Conservation (phyloP, 225 moss, liverwort and hornwort genomes). For the Sphagnum contortum region DNA sequence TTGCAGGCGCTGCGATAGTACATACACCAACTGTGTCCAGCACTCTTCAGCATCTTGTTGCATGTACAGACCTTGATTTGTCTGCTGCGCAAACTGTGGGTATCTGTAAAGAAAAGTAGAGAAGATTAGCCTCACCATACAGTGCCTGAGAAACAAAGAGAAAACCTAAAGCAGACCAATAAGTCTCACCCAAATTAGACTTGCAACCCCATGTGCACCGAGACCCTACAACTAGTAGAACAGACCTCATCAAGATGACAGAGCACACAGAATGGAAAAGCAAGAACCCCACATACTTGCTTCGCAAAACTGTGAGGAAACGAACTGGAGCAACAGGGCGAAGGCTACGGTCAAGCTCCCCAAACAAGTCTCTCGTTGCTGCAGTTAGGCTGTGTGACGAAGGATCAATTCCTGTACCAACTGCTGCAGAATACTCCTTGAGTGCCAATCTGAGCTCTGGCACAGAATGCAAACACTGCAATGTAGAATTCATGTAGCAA, state of each 20-base stretch:
- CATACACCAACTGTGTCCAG: constrained; percentile 93
- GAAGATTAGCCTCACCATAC: no score
- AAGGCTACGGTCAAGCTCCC: constrained; percentile 66
- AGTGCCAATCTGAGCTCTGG: constrained; percentile 76
- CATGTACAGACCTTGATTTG: constrained; percentile 66
- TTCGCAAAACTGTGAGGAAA: constrained; percentile 60
- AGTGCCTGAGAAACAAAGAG: no score
- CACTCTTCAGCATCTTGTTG: constrained; percentile 98
- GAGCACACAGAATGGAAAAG: no score
- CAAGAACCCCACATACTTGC: constrained; percentile 24
- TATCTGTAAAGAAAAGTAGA: constrained; percentile 18
- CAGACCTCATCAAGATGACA: no score
- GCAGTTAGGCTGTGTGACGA: constrained; percentile 67
- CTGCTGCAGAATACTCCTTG: constrained; percentile 34
- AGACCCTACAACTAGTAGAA: no score
- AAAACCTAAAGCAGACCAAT: no score
- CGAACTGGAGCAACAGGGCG: constrained; percentile 65
- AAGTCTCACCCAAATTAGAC: no score
- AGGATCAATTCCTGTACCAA: constrained; percentile 30
- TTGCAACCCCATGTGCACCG: no score
- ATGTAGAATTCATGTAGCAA: constrained; percentile 95
- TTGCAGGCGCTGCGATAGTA: constrained; percentile 70
- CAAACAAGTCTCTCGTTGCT: constrained; percentile 77
- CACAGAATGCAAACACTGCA: constrained; percentile 91
- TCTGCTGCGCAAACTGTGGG: constrained; percentile 90